These are phyloP conservation scores for Carex cristatella DNA, from an alignment of 176 grass and related monocot species.

Conservation along the genomic window DNA sequence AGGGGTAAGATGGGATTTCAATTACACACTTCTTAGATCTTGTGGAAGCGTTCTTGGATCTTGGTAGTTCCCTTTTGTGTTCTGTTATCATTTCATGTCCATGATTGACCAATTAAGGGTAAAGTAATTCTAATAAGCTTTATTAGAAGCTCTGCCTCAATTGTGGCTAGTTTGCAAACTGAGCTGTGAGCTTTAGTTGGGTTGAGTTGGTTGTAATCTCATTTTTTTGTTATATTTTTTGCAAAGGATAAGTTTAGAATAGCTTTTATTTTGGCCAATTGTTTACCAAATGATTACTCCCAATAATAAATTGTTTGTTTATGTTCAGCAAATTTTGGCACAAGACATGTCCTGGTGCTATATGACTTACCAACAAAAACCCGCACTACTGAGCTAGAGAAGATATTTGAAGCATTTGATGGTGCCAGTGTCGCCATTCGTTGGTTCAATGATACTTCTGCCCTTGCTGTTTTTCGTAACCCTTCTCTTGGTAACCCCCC, in stretches of 20 bases:
- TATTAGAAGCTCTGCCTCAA: neutral
- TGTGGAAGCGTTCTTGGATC: neutral
- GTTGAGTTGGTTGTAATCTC: neutral
- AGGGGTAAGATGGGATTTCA: neutral
- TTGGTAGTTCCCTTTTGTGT: neutral
- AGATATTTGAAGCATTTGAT: constrained; percentile 61
- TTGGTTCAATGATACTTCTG: constrained; percentile 76
- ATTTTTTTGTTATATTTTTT: neutral
- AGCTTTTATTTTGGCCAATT: neutral
- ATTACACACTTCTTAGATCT: neutral
- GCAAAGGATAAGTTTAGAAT: neutral
- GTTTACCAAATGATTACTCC: neutral
- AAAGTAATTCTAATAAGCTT: neutral
- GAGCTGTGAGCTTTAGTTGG: neutral
- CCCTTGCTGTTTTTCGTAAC: constrained; percentile 74
- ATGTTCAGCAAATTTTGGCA: constrained; percentile 46
- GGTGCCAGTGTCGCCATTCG: constrained; percentile 61
- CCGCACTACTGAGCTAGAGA: constrained; percentile 59
- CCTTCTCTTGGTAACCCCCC: constrained; percentile 53
- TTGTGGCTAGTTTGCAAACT: neutral
- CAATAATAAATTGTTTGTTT: constrained; percentile 16
- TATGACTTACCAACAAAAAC: constrained; percentile 59
- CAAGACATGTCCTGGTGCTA: constrained; percentile 66
- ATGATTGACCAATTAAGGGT: neutral
- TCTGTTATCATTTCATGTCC: neutral